phyloP scores from a whole-genome alignment of 2,329 filamentous ascomycete genomes.

The Aureobasidium mangrovei region DNA sequence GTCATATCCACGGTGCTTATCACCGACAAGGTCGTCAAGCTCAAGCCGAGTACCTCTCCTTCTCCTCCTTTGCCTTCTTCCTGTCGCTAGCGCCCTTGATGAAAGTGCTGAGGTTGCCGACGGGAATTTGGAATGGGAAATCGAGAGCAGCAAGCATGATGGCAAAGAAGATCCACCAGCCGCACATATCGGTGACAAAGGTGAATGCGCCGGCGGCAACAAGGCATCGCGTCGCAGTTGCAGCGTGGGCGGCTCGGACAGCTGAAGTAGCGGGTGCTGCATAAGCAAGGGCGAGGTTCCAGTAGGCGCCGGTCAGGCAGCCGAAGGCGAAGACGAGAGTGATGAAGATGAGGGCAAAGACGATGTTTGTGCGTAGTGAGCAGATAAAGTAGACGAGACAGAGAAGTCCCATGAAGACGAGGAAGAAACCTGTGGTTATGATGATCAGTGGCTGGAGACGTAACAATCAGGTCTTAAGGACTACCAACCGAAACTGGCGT shows the following conservation, averaged over 20 bases:
- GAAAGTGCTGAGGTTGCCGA: slow-evolving; percentile 37
- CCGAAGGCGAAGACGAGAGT: slow-evolving; percentile 51
- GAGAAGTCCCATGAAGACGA: slow-evolving; percentile 58
- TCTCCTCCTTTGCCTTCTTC: slow-evolving; percentile 23
- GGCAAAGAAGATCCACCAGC: slow-evolving; percentile 47
- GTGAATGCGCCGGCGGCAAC: slow-evolving; percentile 40
- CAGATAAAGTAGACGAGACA: slow-evolving; percentile 60
- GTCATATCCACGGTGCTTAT: too few species aligned
- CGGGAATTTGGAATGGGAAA: slow-evolving; percentile 44
- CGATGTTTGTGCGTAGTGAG: slow-evolving; percentile 61
- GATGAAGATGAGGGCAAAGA: slow-evolving; percentile 62
- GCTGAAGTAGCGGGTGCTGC: slow-evolving; percentile 1
- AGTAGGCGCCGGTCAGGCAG: slow-evolving; percentile 53
- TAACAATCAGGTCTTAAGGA: neutral
- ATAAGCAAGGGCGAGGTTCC: slow-evolving; percentile 41
- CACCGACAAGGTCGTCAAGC: neutral
- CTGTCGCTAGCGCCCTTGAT: slow-evolving; percentile 38
- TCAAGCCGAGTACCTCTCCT: slow-evolving; percentile 18
- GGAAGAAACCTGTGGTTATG: slow-evolving; percentile 44
- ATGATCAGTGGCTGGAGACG: slow-evolving; percentile 17
- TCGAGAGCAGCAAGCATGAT: slow-evolving; percentile 46
- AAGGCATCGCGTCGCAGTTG: slow-evolving; percentile 22
- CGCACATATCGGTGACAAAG: slow-evolving; percentile 40
- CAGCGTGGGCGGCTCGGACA: slow-evolving; percentile 22
- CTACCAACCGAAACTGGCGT: slow-evolving; percentile 44